These are phyloP conservation scores for Cymbomonas tetramitiformis DNA, from an alignment of 139 green algal species.

Conservation along the genomic window DNA sequence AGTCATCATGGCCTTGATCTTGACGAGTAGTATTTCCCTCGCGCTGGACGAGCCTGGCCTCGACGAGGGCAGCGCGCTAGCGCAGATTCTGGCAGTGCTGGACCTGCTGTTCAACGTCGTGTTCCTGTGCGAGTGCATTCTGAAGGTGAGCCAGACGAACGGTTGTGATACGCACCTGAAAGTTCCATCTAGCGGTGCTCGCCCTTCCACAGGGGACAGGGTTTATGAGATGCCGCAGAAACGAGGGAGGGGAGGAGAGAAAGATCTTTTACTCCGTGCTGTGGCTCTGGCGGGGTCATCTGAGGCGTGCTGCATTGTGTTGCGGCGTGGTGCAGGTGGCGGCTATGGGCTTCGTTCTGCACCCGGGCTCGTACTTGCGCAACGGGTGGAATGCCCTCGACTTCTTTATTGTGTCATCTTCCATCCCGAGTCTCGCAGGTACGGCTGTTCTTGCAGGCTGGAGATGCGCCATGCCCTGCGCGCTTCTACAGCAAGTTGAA, in stretches of 20 bases:
- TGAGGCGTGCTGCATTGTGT: conserved; percentile 30
- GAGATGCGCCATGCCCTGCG: no score
- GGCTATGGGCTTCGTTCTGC: conserved; percentile 6
- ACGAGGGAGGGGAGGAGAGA: background rate
- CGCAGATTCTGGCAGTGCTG: background rate
- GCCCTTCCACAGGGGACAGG: no score
- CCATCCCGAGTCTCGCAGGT: background rate
- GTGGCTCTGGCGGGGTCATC: conserved; percentile 24
- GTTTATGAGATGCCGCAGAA: background rate
- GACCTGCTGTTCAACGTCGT: conserved; percentile 49
- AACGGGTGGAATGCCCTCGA: conserved; percentile 56
- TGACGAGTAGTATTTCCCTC: background rate
- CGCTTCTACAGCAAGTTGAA: no score
- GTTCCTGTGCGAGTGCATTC: conserved; percentile 52
- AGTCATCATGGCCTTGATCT: conserved; percentile 5
- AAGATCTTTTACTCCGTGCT: background rate
- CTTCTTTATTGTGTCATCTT: conserved; percentile 39
- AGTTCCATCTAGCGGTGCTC: no score
- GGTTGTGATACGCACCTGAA: no score
- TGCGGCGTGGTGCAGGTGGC: no score
- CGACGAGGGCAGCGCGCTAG: background rate
- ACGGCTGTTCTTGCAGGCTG: background rate
- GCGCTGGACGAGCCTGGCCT: conserved; percentile 2
- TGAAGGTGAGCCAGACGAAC: conserved; percentile 43
- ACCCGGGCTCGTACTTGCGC: conserved; percentile 13